A percentile compares a stretch with the other conserved stretches of the same genome.
phyloP scores from a whole-genome alignment of 2,329 filamentous ascomycete species.

The Hirsutella minnesotensis region DNA sequence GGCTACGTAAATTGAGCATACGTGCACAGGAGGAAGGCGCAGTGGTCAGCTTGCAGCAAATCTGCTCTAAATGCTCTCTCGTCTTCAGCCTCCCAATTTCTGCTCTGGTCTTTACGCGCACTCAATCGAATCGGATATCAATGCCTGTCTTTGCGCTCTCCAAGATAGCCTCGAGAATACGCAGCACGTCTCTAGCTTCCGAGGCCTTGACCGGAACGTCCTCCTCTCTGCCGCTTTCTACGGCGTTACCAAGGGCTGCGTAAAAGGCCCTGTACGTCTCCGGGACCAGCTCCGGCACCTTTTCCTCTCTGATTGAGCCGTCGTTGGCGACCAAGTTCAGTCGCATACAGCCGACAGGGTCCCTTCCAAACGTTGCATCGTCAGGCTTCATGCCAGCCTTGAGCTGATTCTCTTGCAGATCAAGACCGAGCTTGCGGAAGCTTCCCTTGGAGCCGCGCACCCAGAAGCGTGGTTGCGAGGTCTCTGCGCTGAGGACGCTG shows the following conservation, averaged over 20 bases:
- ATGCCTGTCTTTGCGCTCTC: constrained; percentile 37
- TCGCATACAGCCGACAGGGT: constrained; percentile 46
- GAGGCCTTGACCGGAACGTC: constrained; percentile 39
- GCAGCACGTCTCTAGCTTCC: constrained; percentile 41
- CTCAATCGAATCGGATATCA: constrained; percentile 26
- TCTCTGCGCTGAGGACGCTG: constrained; percentile 55
- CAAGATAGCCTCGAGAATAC: constrained; percentile 37
- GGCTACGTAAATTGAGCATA: too few relatives aligned
- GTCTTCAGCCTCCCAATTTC: too few relatives aligned
- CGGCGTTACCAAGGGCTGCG: constrained; percentile 33
- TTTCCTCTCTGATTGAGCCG: constrained; percentile 35
- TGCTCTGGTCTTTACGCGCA: too few relatives aligned
- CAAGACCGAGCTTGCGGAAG: constrained; percentile 60
- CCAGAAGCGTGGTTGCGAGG: constrained; percentile 64
- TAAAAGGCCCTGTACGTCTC: constrained; percentile 62
- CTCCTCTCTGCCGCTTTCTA: constrained; percentile 34
- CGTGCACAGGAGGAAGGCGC: too few relatives aligned
- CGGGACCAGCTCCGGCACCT: constrained; percentile 47
- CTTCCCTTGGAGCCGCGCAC: constrained; percentile 61
- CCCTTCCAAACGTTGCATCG: constrained; percentile 53
- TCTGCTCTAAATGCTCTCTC: too few relatives aligned
- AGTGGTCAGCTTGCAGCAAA: too few relatives aligned
- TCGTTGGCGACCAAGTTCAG: constrained; percentile 43
- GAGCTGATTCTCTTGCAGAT: constrained; percentile 66
- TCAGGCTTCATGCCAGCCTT: constrained; percentile 49